phyloP scores from a whole-genome alignment of 305 asterid species.

The Rubia tinctorum region DNA sequence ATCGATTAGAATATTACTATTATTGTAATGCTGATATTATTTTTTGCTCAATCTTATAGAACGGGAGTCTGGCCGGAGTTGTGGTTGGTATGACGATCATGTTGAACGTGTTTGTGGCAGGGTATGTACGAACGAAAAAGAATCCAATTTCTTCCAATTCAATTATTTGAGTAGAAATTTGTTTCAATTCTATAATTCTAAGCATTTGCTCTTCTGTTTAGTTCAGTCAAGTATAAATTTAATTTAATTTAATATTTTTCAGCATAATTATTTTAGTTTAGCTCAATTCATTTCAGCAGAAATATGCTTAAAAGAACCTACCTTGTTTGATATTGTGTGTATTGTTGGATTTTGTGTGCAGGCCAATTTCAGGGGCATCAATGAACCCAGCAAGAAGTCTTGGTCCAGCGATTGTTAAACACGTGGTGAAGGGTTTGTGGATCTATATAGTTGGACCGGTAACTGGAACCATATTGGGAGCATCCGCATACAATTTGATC shows the following conservation, averaged over 20 bases:
- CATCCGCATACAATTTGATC: constrained; percentile 46
- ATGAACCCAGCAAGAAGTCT: constrained; percentile 93
- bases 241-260: no score
- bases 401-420: constrained; percentile 76
- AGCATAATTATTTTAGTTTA: no score
- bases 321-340: no score
- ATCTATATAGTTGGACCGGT: constrained; percentile 61
- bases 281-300: no score
- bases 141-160: no score
- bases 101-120: constrained; percentile 68
- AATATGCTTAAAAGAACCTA: no score
- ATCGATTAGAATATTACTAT: no score
- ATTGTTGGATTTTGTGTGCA: constrained; percentile 20
- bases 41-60: constrained; percentile 20
- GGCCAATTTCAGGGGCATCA: constrained; percentile 88
- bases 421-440: constrained; percentile 51
- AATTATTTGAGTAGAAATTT: no score
- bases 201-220: no score
- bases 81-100: constrained; percentile 75
- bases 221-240: no score
- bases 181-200: no score
- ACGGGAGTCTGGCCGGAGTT: constrained; percentile 47
- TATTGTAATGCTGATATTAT: background rate
- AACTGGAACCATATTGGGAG: constrained; percentile 59
- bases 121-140: constrained; percentile 29